These are phyloP conservation scores for Pythium dissotocum DNA, from an alignment of 352 stramenopile genomes.

Conservation along the genomic window DNA sequence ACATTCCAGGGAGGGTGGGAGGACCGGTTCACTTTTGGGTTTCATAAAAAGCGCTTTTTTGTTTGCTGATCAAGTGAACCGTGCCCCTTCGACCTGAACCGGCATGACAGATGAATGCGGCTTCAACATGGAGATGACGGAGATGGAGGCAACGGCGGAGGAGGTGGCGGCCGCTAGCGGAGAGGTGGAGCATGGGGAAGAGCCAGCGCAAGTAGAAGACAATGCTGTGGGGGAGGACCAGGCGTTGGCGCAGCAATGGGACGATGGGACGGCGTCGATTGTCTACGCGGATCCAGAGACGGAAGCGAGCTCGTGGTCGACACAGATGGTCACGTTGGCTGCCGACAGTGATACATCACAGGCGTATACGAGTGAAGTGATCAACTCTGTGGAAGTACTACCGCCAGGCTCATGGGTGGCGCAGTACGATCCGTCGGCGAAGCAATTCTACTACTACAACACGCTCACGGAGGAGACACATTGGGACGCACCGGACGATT, in stretches of 20 bases:
- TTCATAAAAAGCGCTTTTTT: slow-evolving; percentile 3
- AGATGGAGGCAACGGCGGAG: slow-evolving; percentile 3
- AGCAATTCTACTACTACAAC: slow-evolving; percentile 57
- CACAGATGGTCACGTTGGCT: slow-evolving; percentile 20
- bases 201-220: not conserved
- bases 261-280: slow-evolving; percentile 6
- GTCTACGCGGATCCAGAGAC: slow-evolving; percentile 30
- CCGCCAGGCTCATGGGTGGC: slow-evolving; percentile 37
- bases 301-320: slow-evolving; percentile 30
- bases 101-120: not conserved
- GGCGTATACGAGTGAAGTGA: too few species aligned
- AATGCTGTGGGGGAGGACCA: not conserved
- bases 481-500: slow-evolving; percentile 45
- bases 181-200: not conserved
- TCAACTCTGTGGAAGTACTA: not conserved
- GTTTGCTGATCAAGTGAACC: slow-evolving; percentile 16
- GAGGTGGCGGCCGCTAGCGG: not conserved
- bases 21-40: slow-evolving; percentile 13
- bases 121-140: slow-evolving; percentile 11
- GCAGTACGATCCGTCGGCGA: slow-evolving; percentile 44
- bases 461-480: slow-evolving; percentile 34
- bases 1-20: not conserved
- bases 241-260: not conserved
- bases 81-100: slow-evolving; percentile 17
- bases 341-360: not conserved